These are phyloP conservation scores for Tulasnella sp. DNA, from an alignment of 768 basidiomycete species.

Conservation along the genomic window DNA sequence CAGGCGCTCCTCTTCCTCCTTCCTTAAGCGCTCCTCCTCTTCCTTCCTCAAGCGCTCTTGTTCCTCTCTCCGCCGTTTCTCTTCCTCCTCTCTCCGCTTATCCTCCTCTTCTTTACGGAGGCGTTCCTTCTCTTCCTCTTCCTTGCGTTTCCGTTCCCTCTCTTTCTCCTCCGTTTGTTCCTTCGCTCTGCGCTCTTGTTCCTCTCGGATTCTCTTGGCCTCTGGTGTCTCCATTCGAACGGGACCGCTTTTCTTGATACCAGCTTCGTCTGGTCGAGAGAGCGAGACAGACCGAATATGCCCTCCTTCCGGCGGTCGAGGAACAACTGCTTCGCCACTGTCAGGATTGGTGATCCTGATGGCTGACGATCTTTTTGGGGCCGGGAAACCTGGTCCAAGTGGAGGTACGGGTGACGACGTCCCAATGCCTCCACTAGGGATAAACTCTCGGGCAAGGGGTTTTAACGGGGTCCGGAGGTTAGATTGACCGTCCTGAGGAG, in stretches of 20 bases:
- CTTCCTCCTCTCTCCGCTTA: constrained; percentile 32
- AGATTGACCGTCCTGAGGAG: too few species aligned
- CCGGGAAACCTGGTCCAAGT: neutral
- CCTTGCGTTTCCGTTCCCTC: constrained; percentile 23
- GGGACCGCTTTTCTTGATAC: constrained; percentile 22
- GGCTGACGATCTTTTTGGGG: constrained; percentile 30
- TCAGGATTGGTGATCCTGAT: constrained; percentile 43
- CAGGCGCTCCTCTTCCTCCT: constrained; percentile 27
- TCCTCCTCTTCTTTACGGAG: constrained; percentile 32
- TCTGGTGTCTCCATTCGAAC: constrained; percentile 57
- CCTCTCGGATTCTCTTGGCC: constrained; percentile 38
- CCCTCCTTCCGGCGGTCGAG: constrained; percentile 40
- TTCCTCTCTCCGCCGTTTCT: constrained; percentile 26
- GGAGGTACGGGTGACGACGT: neutral
- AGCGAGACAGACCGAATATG: constrained; percentile 25
- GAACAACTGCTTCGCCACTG: constrained; percentile 51
- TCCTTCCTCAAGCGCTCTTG: constrained; percentile 6
- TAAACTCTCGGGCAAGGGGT: too few species aligned
- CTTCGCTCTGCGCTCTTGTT: constrained; percentile 9
- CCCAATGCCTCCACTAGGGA: neutral
- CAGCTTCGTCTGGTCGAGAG: constrained; percentile 24
- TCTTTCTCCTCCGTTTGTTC: constrained; percentile 1
- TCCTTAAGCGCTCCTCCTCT: constrained; percentile 29
- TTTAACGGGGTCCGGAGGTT: too few species aligned
- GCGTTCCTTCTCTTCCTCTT: constrained; percentile 28